A percentile compares a stretch with the other conserved stretches of the same genome.
Evolutionary conservation across 805 yeast genomes (phyloP).

Genomic region (Pichia phayaonensis): DNA sequence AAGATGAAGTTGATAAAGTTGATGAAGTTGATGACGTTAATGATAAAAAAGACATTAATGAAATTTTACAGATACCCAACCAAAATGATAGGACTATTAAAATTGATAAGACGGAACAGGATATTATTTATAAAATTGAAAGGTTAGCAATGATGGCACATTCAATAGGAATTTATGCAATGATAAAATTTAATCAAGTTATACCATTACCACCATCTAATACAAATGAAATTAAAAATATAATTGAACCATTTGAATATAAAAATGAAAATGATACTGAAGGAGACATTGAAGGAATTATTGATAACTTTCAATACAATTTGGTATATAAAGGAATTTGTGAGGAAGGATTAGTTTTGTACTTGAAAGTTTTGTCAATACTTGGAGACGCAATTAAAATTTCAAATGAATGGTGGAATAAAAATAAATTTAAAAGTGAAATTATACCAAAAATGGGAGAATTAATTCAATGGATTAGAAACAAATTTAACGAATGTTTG

Average conservation of each 20-base stretch:
- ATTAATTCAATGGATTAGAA: constrained; percentile 81
- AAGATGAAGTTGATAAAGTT: not conserved
- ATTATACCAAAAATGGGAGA: constrained; percentile 34
- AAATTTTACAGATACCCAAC: not conserved
- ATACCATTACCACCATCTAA: constrained; percentile 62
- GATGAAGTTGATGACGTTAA: not conserved
- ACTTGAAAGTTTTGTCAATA: constrained; percentile 74
- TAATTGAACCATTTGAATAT: constrained; percentile 14
- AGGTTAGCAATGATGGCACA: constrained; percentile 83
- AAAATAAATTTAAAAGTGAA: constrained; percentile 27
- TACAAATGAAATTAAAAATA: constrained; percentile 18
- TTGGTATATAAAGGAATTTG: constrained; percentile 50
- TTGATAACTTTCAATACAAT: constrained; percentile 37
- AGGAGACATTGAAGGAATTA: not conserved
- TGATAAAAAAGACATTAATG: not conserved
- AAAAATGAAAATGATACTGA: not conserved
- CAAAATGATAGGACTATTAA: not conserved
- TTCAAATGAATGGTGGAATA: constrained; percentile 89
- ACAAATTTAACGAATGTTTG: constrained; percentile 77
- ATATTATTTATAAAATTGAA: constrained; percentile 48
- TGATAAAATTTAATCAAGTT: constrained; percentile 79
- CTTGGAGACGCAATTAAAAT: constrained; percentile 79
- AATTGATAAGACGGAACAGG: constrained; percentile 24
- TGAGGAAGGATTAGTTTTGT: constrained; percentile 80
- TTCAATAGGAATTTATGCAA: constrained; percentile 83